These are phyloP conservation scores for Ogataea parapolymorpha DNA, from an alignment of 805 yeast genomes.

Conservation along the genomic window DNA sequence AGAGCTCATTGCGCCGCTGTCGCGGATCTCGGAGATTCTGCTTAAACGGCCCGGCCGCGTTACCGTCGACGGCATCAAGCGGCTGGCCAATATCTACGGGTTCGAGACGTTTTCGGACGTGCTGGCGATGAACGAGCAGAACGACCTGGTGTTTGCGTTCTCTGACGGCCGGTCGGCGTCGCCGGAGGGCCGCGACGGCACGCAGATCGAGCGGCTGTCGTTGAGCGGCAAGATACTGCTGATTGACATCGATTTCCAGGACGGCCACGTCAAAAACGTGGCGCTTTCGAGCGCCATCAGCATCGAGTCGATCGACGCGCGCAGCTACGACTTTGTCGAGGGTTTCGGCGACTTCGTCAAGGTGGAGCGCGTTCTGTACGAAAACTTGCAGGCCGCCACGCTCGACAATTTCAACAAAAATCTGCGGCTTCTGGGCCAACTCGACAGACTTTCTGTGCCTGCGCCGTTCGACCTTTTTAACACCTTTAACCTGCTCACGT, in stretches of 20 bases:
- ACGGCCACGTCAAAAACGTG: conserved; percentile 25
- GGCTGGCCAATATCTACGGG: conserved; percentile 36
- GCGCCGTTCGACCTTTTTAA: conserved; percentile 34
- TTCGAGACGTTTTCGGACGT: conserved; percentile 35
- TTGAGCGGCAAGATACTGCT: conserved; percentile 35
- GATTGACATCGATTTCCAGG: conserved; percentile 36
- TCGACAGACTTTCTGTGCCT: conserved; percentile 30
- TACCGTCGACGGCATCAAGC: conserved; percentile 31
- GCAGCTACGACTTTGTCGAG: conserved; percentile 25
- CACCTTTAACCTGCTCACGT: conserved; percentile 29
- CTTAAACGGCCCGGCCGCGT: conserved; percentile 36
- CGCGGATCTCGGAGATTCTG: conserved; percentile 32
- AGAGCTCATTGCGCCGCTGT: conserved; percentile 31
- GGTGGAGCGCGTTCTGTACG: conserved; percentile 27
- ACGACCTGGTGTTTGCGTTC: conserved; percentile 29
- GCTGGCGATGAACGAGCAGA: conserved; percentile 35
- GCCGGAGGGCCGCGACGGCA: conserved; percentile 12
- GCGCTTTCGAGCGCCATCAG: conserved; percentile 32
- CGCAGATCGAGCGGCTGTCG: conserved; percentile 28
- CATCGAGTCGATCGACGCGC: conserved; percentile 25
- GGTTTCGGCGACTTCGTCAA: conserved; percentile 23
- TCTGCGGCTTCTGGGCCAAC: conserved; percentile 30
- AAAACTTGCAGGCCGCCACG: conserved; percentile 29
- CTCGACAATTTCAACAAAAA: conserved; percentile 34
- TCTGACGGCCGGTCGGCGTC: conserved; percentile 19